Conservation (phyloP, 2,329 filamentous ascomycete genomes). For the Orbilia quercus region DNA sequence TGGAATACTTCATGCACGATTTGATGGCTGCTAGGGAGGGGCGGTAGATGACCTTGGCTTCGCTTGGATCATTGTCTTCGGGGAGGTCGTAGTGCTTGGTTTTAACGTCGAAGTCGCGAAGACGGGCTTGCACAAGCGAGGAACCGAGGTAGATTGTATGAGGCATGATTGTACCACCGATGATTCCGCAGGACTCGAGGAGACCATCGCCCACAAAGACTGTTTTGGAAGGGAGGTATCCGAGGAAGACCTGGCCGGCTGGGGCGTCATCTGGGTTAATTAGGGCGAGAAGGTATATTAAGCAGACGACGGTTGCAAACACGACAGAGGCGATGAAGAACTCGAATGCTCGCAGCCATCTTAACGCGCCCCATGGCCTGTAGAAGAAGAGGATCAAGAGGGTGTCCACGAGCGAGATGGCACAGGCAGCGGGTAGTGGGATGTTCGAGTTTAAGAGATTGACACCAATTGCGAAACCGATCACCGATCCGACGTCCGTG, state of each 20-base stretch:
- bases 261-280: slow-evolving; percentile 62
- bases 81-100: slow-evolving; percentile 56
- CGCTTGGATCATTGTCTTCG: slow-evolving; percentile 34
- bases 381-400: slow-evolving; percentile 71
- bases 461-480: slow-evolving; percentile 70
- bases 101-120: slow-evolving; percentile 66
- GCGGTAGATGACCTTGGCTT: slow-evolving; percentile 61
- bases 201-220: slow-evolving; percentile 68
- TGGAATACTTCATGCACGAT: slow-evolving; percentile 63
- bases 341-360: slow-evolving; percentile 68
- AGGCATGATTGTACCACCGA: slow-evolving; percentile 71
- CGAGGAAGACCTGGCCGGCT: slow-evolving; percentile 68
- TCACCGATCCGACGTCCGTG: slow-evolving; percentile 74
- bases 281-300: slow-evolving; percentile 69
- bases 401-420: slow-evolving; percentile 70
- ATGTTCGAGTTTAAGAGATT: slow-evolving; percentile 68
- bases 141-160: slow-evolving; percentile 71
- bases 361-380: slow-evolving; percentile 67
- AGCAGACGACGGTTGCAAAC: slow-evolving; percentile 69
- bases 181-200: slow-evolving; percentile 69
- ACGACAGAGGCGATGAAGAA: slow-evolving; percentile 69
- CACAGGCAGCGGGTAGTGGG: slow-evolving; percentile 69
- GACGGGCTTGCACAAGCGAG: slow-evolving; percentile 69
- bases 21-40: slow-evolving; percentile 63
- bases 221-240: slow-evolving; percentile 69